Evolutionary conservation across 176 grass and related monocot genomes (phyloP).

Genomic region (Oryza meridionalis): DNA sequence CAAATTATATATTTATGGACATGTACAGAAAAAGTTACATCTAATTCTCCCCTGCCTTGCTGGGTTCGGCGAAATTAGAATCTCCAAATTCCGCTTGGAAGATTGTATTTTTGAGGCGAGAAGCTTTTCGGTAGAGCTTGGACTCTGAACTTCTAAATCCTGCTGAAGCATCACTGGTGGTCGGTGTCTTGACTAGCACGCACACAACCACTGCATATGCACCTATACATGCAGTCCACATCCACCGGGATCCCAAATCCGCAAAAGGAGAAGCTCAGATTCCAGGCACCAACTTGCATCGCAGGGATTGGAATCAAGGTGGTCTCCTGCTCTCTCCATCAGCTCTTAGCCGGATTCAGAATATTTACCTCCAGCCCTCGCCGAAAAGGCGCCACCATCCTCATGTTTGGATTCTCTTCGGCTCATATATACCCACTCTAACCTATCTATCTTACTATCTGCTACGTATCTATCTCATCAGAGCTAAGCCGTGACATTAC

Average conservation of each 20-base stretch:
- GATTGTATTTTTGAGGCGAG: too few relatives aligned
- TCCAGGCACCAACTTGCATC: conserved; percentile 37
- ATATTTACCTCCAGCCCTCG: conserved; percentile 22
- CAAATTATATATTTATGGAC: too few relatives aligned
- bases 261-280: conserved; percentile 32
- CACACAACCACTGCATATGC: neutral
- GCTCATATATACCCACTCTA: conserved; percentile 30
- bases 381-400: conserved; percentile 8
- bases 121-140: too few relatives aligned
- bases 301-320: conserved; percentile 33
- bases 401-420: conserved; percentile 14
- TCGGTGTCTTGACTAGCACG: conserved; percentile 3
- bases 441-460: neutral
- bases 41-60: too few relatives aligned
- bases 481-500: neutral
- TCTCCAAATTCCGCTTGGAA: too few relatives aligned
- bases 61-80: too few relatives aligned
- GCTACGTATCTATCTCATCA: neutral
- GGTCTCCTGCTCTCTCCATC: conserved; percentile 34
- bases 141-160: neutral
- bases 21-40: too few relatives aligned
- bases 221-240: neutral
- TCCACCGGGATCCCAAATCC: conserved; percentile 51
- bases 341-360: conserved; percentile 19
- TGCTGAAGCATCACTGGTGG: neutral